phyloP scores from a whole-genome alignment of 1,284 basidiomycete species.

The Sanghuangporus weigelae region DNA sequence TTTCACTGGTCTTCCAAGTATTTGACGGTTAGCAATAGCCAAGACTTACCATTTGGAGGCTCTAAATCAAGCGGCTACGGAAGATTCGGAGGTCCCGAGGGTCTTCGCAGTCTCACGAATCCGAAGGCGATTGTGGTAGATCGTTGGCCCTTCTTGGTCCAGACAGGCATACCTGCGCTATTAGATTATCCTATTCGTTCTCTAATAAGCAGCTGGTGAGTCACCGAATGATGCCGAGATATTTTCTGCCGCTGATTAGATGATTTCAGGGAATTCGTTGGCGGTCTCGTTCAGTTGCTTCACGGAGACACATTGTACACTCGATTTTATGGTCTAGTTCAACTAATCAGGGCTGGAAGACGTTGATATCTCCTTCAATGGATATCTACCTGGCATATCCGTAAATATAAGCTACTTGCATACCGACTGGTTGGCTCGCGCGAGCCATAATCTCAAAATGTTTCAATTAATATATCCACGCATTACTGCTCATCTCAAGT shows the following conservation, averaged over 20 bases:
- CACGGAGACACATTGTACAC: constrained; percentile 69
- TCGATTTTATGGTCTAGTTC: constrained; percentile 48
- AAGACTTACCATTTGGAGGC: constrained; percentile 93
- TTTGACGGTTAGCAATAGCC: constrained; percentile 43
- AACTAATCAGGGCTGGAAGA: constrained; percentile 27
- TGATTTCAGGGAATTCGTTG: constrained; percentile 67
- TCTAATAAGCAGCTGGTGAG: constrained; percentile 76
- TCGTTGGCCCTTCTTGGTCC: constrained; percentile 74
- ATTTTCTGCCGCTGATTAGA: background rate
- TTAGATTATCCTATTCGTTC: constrained; percentile 86
- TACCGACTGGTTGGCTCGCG: background rate
- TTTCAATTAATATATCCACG: background rate
- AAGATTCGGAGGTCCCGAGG: constrained; percentile 91
- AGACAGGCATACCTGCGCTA: constrained; percentile 83
- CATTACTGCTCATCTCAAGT: background rate
- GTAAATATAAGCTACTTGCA: background rate
- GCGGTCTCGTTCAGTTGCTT: constrained; percentile 65
- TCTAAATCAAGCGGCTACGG: constrained; percentile 87
- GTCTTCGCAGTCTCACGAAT: constrained; percentile 80
- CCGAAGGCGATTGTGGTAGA: constrained; percentile 86
- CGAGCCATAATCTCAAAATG: background rate
- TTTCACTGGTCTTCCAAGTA: constrained; percentile 7
- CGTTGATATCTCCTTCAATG: background rate
- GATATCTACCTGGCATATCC: background rate
- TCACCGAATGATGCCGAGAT: constrained; percentile 21